These are phyloP conservation scores for Pythium insidiosum DNA, from an alignment of 352 stramenopile genomes.

Conservation along the genomic window DNA sequence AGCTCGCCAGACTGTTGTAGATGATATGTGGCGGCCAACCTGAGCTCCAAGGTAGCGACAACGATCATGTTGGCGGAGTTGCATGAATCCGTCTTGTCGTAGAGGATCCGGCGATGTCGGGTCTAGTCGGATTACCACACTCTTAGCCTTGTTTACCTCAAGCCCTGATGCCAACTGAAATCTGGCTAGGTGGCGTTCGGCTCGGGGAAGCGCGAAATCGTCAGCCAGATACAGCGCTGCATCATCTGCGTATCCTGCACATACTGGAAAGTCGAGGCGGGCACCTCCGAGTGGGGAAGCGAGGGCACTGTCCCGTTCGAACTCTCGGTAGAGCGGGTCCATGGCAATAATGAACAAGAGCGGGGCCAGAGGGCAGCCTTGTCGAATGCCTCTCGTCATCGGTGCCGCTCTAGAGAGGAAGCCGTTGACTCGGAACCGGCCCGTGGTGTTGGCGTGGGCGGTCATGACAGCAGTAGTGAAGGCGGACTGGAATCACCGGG, in stretches of 20 bases:
- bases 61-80: not conserved
- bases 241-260: not conserved
- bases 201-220: not conserved
- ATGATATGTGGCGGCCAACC: not conserved
- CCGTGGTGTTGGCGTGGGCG: not conserved
- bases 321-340: slow-evolving; percentile 3
- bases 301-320: not conserved
- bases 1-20: not conserved
- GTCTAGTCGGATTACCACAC: not conserved
- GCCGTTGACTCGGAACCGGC: slow-evolving; percentile 4
- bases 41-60: not conserved
- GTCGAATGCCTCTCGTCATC: slow-evolving; percentile 6
- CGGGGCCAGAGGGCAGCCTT: slow-evolving; percentile 6
- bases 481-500: not conserved
- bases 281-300: not conserved
- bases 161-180: not conserved
- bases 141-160: not conserved
- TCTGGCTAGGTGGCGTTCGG: not conserved
- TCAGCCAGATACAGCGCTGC: not conserved
- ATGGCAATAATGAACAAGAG: slow-evolving; percentile 10
- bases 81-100: not conserved
- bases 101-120: not conserved
- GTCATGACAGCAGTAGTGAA: not conserved
- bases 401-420: not conserved
- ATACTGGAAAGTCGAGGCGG: not conserved